Evolutionary conservation across 78 protist genomes (phyloP), one percentile per base, ranked within the genome.

Genomic region (Dictyostelium intermedium): DNA sequence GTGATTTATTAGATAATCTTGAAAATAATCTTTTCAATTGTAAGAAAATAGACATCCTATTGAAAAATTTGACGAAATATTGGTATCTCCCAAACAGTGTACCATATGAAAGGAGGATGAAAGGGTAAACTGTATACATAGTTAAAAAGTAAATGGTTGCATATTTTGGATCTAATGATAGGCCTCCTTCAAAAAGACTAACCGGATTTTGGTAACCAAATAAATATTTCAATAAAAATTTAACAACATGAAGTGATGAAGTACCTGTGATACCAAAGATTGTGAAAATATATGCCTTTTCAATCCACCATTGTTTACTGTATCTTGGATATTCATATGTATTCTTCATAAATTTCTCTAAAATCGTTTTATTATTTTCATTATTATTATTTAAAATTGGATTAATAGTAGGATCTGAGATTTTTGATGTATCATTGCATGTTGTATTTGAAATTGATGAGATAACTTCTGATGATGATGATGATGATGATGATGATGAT

Each of bases 71-170:
- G 35, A 79, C 73, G 32, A 89, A 89, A 7, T 50, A 80, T 80
- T 89, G 93, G 34, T 80, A 84, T 35, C 93, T n/a, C 0, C 74
- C 93, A 89, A 89, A 89, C 4, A 89, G 18, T 27, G 93, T 89
- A 30, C 93, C 93, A 60, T 79, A 89, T 1, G 74, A 80, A 32
- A 89, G 27, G 4, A 89, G 34, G 27, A 89, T 81, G 47, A 78
- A 89, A n/a, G 93, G 93, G 43, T 89, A 89, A 9, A 82, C n/a
- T 6, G 93, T 69, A 9, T 61, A 89, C 93, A 89, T 89, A 1
- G 93, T 89, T 13, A 80, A 9, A 34, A 89, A 80, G 27, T 89
- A 89, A 18, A 78, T 56, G 0, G 25, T 45, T 13, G 73, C 50
- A 35, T 66, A 89, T 80, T 89, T 70, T 25, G 41, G 43, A 13